Base-by-base conservation (phyloP, 2,329 filamentous ascomycete species). In the Pezicula radicicola region DNA sequence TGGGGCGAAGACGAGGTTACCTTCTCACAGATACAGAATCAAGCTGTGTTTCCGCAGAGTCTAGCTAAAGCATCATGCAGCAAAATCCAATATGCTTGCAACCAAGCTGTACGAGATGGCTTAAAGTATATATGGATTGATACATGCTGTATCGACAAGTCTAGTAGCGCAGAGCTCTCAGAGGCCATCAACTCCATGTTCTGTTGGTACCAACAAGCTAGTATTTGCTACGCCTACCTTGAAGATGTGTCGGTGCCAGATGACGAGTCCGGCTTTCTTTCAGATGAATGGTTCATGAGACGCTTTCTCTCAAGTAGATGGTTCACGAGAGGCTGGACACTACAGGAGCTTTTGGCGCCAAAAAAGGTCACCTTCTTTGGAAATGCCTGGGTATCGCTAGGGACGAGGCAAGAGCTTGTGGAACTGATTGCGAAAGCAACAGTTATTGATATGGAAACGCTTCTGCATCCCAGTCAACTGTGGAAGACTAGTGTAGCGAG, bases 401-500 rank as follows among this genome's bases (percentile, higher is more conserved):
- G 54, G 3, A 56, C 21, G 19, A 54, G 51, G 44, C 18, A 37
- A 48, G 43, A 45, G 12, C 28, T 44, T 30, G n/a, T 51, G 18
- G 19, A 46, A n/a, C 12, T 27, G 16, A 45, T 51, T 41, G 46
- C 49, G 3, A 35, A 18, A 39, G 39, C 39, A 16, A 46, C 36
- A 25, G 43, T 42, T 30, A 46, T 44, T 7, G 19, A 30, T 16
- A 41, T 28, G n/a, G 39, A 35, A 39, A 21, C 41, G 12, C 30
- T 51, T 9, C 46, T 46, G 39, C 41, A 21, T 21, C 5, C 21
- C 21, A 42, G 43, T 10, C 37, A 46, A 16, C n/a, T 46, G n/a
- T 41, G 30, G 35, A 3, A 25, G 25, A 28, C 37, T 10, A 42
- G 33, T 0, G 37, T 72, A 36, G 71, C 71, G 0, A 64, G 68